phyloP scores from a whole-genome alignment of 768 basidiomycete species.

The Podaxis sp. region DNA sequence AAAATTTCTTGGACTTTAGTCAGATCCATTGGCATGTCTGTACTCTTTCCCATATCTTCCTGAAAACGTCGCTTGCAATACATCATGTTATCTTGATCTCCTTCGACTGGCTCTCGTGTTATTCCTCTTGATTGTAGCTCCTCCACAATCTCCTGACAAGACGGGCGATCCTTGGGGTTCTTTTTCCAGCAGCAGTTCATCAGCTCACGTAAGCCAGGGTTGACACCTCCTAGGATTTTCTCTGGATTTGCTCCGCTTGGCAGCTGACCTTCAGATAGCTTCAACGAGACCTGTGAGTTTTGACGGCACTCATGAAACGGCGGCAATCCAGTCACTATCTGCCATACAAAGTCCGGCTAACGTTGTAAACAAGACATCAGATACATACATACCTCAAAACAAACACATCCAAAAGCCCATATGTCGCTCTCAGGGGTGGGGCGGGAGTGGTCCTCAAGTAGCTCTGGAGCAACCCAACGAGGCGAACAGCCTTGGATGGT shows the following conservation, averaged over 20 bases:
- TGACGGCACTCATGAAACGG: not conserved
- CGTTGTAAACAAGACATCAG: not conserved
- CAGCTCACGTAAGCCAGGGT: not conserved
- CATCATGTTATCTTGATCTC: not conserved
- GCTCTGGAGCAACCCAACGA: slow-evolving; percentile 17
- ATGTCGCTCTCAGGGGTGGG: slow-evolving; percentile 12
- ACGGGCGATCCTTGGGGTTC: not conserved
- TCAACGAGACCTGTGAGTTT: not conserved
- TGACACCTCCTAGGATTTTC: not conserved
- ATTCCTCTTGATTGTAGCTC: not conserved
- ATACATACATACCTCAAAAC: slow-evolving; percentile 11
- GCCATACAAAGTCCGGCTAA: not conserved
- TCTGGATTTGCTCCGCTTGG: not conserved
- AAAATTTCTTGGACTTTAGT: no score
- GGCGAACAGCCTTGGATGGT: not conserved
- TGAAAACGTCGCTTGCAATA: no score
- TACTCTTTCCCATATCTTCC: no score
- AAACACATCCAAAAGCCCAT: slow-evolving; percentile 15
- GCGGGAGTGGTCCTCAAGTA: not conserved
- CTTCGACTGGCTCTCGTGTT: not conserved
- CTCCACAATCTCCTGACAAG: not conserved
- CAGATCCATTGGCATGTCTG: no score
- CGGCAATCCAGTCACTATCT: not conserved
- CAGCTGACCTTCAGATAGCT: not conserved
- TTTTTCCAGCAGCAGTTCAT: not conserved